Conservation (phyloP, 331 rosid genomes). For the Pyrus hybrid region DNA sequence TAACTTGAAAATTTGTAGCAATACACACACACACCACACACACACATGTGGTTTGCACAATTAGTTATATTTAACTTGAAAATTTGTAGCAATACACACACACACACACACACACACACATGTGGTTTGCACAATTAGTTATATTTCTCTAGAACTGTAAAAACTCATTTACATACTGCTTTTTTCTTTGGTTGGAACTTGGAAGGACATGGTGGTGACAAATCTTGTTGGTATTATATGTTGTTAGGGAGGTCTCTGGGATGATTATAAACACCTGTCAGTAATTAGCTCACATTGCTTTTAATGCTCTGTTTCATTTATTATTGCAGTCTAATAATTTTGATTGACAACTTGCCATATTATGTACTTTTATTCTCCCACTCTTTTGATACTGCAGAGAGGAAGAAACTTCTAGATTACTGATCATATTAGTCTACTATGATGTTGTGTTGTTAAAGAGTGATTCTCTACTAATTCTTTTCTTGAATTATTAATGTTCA, state of each 20-base stretch:
- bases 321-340: background rate
- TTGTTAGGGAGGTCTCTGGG: background rate
- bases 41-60: too few species aligned
- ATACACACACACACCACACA: too few species aligned
- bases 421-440: background rate
- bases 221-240: background rate
- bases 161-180: background rate
- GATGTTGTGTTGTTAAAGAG: background rate
- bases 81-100: too few species aligned
- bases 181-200: background rate
- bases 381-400: background rate
- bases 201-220: background rate
- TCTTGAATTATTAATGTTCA: slow-evolving; percentile 31
- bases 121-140: background rate
- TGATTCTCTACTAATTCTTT: background rate
- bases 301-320: background rate
- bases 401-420: background rate
- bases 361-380: background rate
- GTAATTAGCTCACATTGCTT: background rate
- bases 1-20: too few species aligned
- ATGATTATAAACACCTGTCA: background rate
- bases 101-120: too few species aligned
- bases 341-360: background rate
- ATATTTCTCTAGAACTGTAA: too few species aligned
- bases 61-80: too few species aligned